These are phyloP conservation scores for Neofusicoccum kwambonambiense DNA, from an alignment of 2,329 filamentous ascomycete genomes.

Conservation along the genomic window DNA sequence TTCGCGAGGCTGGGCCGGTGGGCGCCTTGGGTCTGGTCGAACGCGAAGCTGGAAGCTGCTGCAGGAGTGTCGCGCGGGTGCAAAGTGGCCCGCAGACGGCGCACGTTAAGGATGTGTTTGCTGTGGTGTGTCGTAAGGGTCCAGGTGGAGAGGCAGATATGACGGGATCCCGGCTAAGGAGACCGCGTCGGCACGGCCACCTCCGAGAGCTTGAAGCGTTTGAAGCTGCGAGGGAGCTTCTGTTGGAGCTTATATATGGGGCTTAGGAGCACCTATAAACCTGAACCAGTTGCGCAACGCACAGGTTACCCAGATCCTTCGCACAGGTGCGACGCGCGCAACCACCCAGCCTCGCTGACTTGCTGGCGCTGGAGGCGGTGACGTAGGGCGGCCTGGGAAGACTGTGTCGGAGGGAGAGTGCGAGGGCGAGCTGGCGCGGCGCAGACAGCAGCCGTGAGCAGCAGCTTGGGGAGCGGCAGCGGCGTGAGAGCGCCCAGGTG, in stretches of 20 bases:
- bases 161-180: conserved; percentile 12
- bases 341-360: conserved; percentile 3
- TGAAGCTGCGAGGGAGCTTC: background rate
- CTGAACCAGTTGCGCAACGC: background rate
- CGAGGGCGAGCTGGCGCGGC: background rate
- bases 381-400: conserved; percentile 8
- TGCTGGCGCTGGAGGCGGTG: conserved; percentile 2
- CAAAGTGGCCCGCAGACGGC: background rate
- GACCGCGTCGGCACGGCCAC: conserved; percentile 8
- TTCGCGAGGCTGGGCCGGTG: background rate
- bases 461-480: background rate
- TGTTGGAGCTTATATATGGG: background rate
- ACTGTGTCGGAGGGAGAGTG: background rate
- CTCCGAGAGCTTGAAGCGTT: background rate
- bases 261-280: background rate
- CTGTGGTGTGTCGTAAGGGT: background rate
- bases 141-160: background rate
- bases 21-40: background rate
- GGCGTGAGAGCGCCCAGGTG: background rate
- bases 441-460: background rate
- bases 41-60: background rate
- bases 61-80: background rate
- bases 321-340: background rate
- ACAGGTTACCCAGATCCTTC: background rate
- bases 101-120: background rate